A percentile compares a stretch with the other conserved stretches of the same genome.
Conservation (phyloP, 768 basidiomycete genomes). For the Rhodocollybia butyracea region DNA sequence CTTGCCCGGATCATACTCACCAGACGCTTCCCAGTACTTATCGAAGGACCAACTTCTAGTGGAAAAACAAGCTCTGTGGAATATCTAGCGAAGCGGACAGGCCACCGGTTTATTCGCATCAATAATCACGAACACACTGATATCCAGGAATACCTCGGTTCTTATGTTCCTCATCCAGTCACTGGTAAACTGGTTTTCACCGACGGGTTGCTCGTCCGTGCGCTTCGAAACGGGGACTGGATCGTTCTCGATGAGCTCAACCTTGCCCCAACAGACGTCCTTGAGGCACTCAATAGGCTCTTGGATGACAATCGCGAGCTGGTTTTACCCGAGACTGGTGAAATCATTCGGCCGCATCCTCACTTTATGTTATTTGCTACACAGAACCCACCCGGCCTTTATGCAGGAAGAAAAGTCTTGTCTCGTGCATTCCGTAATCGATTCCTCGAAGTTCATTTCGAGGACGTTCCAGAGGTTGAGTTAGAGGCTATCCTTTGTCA, state of each 20-base stretch:
- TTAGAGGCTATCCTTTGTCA: conserved; percentile 93
- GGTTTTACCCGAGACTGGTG: conserved; percentile 93
- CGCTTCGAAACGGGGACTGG: conserved; percentile 91
- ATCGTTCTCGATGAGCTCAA: conserved; percentile 98
- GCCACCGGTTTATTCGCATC: conserved; percentile 95
- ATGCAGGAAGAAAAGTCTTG: conserved; percentile 90
- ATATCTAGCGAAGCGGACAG: conserved; percentile 89
- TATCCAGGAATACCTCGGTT: conserved; percentile 97
- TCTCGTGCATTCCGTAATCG: conserved; percentile 97
- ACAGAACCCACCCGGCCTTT: conserved; percentile 95
- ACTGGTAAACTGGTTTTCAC: conserved; percentile 95
- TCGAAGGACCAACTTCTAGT: conserved; percentile 96
- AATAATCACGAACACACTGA: conserved; percentile 99
- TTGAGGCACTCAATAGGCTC: conserved; percentile 94
- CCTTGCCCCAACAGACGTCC: conserved; percentile 94
- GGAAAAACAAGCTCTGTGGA: conserved; percentile 98
- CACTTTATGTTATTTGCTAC: conserved; percentile 99
- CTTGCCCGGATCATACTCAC: conserved; percentile 90
- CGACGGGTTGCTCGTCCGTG: conserved; percentile 91
- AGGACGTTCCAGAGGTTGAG: conserved; percentile 92
- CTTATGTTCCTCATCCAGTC: conserved; percentile 88
- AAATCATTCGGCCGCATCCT: conserved; percentile 89
- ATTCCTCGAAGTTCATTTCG: conserved; percentile 96
- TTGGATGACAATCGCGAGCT: conserved; percentile 97
- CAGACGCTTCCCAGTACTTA: conserved; percentile 87